A percentile compares a stretch with the other conserved stretches of the same genome.
Evolutionary conservation across 1,284 basidiomycete genomes (phyloP).

Genomic region (Ceratobasidium sp.): DNA sequence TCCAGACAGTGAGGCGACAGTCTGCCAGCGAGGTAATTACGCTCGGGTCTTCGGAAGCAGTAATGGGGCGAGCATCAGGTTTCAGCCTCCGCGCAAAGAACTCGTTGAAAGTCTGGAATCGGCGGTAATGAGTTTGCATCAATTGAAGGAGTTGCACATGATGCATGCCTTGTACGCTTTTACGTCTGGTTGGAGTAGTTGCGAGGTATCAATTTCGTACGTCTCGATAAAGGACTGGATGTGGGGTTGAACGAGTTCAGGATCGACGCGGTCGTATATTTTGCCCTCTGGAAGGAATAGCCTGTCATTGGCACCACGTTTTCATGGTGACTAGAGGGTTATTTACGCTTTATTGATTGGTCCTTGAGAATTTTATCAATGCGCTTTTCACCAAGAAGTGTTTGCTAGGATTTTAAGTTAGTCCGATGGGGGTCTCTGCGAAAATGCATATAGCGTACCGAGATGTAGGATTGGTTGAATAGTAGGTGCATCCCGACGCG

Average conservation of each 20-base stretch:
- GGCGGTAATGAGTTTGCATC: background rate
- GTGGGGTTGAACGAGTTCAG: conserved; percentile 55
- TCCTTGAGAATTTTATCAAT: conserved; percentile 61
- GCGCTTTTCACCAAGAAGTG: conserved; percentile 59
- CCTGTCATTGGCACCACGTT: background rate
- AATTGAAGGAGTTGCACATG: background rate
- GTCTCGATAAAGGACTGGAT: conserved; percentile 65
- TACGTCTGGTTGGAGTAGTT: conserved; percentile 63
- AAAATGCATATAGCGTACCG: conserved; percentile 21
- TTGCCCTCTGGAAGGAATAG: conserved; percentile 51
- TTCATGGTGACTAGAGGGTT: background rate
- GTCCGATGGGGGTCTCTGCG: background rate
- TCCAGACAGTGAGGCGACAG: conserved; percentile 65
- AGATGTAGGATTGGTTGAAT: conserved; percentile 54
- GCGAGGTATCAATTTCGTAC: conserved; percentile 63
- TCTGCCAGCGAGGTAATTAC: conserved; percentile 66
- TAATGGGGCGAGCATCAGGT: conserved; percentile 63
- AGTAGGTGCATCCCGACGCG: conserved; percentile 63
- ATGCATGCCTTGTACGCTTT: conserved; percentile 56
- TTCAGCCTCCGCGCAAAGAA: conserved; percentile 68
- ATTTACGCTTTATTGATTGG: conserved; percentile 64
- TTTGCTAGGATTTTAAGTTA: conserved; percentile 51
- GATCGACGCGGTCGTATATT: conserved; percentile 53
- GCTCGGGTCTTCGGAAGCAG: conserved; percentile 59
- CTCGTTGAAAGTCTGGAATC: conserved; percentile 66